These are phyloP conservation scores for Dactylellina leptospora DNA, from an alignment of 2,329 filamentous ascomycete species.

Conservation along the genomic window DNA sequence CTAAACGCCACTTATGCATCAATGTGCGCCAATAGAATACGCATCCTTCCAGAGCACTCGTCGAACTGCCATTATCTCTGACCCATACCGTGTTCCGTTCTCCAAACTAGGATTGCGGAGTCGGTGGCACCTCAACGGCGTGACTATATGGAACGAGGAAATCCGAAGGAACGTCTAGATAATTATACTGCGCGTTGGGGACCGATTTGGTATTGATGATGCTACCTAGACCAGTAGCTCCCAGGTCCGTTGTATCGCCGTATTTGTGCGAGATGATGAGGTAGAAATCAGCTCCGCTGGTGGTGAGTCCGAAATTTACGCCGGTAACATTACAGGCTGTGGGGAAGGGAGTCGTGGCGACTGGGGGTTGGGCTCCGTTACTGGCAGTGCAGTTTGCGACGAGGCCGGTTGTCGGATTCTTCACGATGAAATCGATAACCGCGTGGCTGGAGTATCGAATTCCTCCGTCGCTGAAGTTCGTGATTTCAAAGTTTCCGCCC, in stretches of 20 bases:
- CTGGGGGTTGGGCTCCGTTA: slow-evolving; percentile 17
- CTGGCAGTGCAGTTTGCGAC: slow-evolving; percentile 29
- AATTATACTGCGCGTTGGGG: slow-evolving; percentile 23
- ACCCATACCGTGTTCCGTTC: too few species aligned
- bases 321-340: slow-evolving; percentile 26
- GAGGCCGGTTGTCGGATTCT: neutral
- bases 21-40: too few species aligned
- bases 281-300: slow-evolving; percentile 14
- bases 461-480: slow-evolving; percentile 25
- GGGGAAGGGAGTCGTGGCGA: slow-evolving; percentile 24
- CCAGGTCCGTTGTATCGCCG: slow-evolving; percentile 14
- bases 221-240: slow-evolving; percentile 10
- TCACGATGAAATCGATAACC: slow-evolving; percentile 19
- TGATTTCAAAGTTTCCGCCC: slow-evolving; percentile 16
- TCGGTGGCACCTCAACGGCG: neutral
- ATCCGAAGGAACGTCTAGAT: slow-evolving; percentile 12
- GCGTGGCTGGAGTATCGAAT: slow-evolving; percentile 26
- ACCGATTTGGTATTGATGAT: slow-evolving; percentile 19
- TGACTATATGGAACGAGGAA: slow-evolving; percentile 18
- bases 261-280: slow-evolving; percentile 28
- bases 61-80: too few species aligned
- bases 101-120: too few species aligned
- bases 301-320: slow-evolving; percentile 22
- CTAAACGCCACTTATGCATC: too few species aligned
- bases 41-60: too few species aligned